These are phyloP conservation scores for Trichoderma sp. DNA, from an alignment of 2,329 filamentous ascomycete genomes.

Conservation along the genomic window DNA sequence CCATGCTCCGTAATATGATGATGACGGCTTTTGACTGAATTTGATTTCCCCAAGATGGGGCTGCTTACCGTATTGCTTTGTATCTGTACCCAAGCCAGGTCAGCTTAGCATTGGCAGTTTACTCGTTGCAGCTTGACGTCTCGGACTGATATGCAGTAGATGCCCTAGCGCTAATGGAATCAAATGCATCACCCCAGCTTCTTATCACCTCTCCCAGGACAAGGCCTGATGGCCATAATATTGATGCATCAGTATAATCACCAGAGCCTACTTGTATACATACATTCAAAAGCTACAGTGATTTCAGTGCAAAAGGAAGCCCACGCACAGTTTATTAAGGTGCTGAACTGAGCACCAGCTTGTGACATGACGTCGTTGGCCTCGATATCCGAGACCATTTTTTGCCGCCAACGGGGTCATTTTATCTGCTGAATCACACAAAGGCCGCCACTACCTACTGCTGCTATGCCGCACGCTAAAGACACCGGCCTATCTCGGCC, in stretches of 20 bases:
- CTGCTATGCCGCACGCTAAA: background rate
- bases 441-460: background rate
- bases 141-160: background rate
- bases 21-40: background rate
- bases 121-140: background rate
- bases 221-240: background rate
- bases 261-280: background rate
- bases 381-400: slow-evolving; percentile 6
- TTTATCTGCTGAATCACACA: background rate
- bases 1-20: background rate
- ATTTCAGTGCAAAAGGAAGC: background rate
- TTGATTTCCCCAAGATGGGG: background rate
- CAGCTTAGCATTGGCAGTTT: background rate
- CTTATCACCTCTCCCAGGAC: background rate
- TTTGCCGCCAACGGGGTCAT: background rate
- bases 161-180: background rate
- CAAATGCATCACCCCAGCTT: background rate
- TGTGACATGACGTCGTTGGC: slow-evolving; percentile 3
- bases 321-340: background rate
- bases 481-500: background rate
- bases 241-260: background rate
- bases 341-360: background rate
- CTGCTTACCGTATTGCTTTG: background rate
- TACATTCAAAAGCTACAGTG: background rate
- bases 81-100: background rate